Conservation (phyloP, 129 eudicot species). For the Ambrosia artemisiifolia region DNA sequence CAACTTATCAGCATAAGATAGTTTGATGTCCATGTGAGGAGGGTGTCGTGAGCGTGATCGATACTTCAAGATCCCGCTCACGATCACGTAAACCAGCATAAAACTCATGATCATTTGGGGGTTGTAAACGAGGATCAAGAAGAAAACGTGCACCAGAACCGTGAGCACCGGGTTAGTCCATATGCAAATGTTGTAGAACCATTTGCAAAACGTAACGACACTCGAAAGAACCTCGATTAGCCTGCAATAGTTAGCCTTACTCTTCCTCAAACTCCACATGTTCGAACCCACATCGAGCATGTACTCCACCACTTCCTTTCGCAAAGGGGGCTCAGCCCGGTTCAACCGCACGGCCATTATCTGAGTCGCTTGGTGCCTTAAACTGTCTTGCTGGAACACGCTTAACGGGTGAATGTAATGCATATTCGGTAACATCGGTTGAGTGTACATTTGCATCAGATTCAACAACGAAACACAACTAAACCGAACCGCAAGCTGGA, state of each 20-base stretch:
- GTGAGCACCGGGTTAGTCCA: conserved; percentile 25
- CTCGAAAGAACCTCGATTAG: conserved; percentile 22
- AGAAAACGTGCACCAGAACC: conserved; percentile 8
- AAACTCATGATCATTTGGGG: conserved; percentile 21
- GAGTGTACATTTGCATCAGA: conserved; percentile 28
- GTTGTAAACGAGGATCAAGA: conserved; percentile 20
- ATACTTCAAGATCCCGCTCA: conserved; percentile 25
- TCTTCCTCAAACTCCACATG: conserved; percentile 38
- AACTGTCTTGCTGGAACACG: conserved; percentile 28
- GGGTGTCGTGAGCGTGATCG: conserved; percentile 28
- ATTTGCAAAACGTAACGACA: not conserved
- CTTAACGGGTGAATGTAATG: conserved; percentile 33
- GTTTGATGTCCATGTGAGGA: conserved; percentile 37
- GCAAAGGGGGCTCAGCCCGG: conserved; percentile 35
- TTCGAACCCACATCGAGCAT: conserved; percentile 40
- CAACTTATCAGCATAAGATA: conserved; percentile 17
- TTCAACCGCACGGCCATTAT: conserved; percentile 24
- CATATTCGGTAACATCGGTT: conserved; percentile 34
- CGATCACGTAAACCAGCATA: conserved; percentile 11
- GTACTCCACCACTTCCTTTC: conserved; percentile 39
- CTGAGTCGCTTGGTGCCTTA: conserved; percentile 35
- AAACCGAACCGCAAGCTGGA: conserved; percentile 36
- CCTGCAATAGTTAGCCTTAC: conserved; percentile 31
- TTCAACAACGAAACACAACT: conserved; percentile 24
- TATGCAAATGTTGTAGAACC: conserved; percentile 19